Evolutionary conservation across 495 filamentous ascomycete genomes (phyloP).

Genomic region (Podospora pseudocomata): DNA sequence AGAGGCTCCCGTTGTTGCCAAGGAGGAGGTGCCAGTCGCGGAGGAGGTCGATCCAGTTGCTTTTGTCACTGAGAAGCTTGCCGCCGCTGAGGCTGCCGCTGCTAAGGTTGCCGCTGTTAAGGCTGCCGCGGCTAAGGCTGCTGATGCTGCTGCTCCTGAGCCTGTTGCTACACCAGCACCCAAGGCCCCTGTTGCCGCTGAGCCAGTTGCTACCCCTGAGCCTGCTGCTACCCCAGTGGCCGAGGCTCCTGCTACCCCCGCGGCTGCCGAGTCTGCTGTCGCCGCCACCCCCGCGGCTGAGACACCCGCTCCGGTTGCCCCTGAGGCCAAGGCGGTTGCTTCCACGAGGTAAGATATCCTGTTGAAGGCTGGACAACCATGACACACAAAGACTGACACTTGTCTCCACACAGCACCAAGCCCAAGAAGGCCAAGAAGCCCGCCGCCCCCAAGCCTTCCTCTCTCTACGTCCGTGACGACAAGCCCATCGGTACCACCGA

Average conservation of each 20-base stretch:
- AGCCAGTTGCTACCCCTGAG: neutral
- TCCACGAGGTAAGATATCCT: neutral
- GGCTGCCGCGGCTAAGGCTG: neutral
- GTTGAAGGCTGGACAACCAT: neutral
- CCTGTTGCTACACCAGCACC: neutral
- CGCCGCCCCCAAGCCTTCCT: neutral
- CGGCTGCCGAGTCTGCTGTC: neutral
- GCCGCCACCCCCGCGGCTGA: neutral
- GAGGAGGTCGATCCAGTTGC: neutral
- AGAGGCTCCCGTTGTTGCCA: neutral
- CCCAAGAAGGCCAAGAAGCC: slow-evolving; percentile 7
- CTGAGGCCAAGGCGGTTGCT: slow-evolving; percentile 1
- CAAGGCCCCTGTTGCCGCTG: neutral
- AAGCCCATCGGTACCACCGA: neutral
- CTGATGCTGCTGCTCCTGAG: neutral
- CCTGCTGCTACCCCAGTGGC: neutral
- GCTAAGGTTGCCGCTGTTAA: neutral
- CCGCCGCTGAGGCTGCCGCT: neutral
- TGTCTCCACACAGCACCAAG: neutral
- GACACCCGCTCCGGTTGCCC: neutral
- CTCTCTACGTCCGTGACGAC: neutral
- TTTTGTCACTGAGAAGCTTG: neutral
- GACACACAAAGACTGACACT: neutral
- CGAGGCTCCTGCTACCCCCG: neutral
- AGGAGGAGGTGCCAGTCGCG: neutral